A percentile compares a stretch with the other conserved stretches of the same genome.
These are phyloP conservation scores for Vaccinium darrowii DNA, from an alignment of 148 eudicot species.

Conservation along the genomic window DNA sequence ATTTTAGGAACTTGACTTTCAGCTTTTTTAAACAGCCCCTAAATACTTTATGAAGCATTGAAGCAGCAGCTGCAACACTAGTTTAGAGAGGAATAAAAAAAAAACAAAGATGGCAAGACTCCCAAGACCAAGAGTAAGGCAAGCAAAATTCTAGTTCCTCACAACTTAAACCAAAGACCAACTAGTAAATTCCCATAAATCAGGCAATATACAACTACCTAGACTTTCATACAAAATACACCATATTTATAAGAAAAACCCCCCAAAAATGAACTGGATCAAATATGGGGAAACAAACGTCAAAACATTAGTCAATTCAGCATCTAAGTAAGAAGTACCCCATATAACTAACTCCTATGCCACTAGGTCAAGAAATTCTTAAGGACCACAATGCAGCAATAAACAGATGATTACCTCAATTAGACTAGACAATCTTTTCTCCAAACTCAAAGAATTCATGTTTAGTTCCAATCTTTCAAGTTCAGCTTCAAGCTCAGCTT, in stretches of 20 bases:
- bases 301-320: no score
- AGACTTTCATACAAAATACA: no score
- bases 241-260: no score
- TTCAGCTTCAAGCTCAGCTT: constrained; percentile 99
- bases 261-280: no score
- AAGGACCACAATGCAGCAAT: neutral
- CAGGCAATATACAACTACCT: neutral
- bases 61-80: neutral
- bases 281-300: no score
- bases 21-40: neutral
- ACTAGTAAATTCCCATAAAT: neutral
- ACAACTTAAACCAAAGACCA: neutral
- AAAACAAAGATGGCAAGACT: neutral
- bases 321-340: neutral
- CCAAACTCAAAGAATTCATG: constrained; percentile 62
- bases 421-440: constrained; percentile 38
- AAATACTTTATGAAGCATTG: neutral
- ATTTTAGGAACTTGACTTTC: neutral
- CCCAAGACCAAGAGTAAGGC: no score
- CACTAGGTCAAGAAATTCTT: neutral
- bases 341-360: neutral
- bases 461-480: constrained; percentile 78
- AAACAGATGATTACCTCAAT: constrained; percentile 50
- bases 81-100: neutral
- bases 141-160: no score